A percentile compares a stretch with the other conserved stretches of the same genome.
Conservation (phyloP, 73 alveolate species). For the Blepharisma stoltei region DNA sequence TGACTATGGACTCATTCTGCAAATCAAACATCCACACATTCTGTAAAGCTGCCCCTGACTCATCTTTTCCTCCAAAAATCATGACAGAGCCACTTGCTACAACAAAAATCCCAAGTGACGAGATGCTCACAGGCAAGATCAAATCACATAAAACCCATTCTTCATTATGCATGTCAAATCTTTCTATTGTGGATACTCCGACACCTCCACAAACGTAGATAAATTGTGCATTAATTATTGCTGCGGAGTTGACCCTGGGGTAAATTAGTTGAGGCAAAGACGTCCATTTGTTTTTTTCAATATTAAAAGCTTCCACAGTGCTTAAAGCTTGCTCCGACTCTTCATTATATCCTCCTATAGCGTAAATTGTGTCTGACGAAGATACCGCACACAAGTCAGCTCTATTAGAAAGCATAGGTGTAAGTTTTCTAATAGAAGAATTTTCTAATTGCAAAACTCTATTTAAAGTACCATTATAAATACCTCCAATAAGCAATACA, state of each 20-base stretch:
- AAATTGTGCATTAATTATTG: neutral
- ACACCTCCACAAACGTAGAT: neutral
- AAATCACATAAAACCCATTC: neutral
- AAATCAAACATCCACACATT: neutral
- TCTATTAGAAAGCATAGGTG: conserved; percentile 9
- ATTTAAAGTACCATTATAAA: too few relatives aligned
- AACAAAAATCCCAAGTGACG: neutral
- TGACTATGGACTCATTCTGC: neutral
- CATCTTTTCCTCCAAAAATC: neutral
- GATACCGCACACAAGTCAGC: neutral
- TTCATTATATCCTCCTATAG: neutral
- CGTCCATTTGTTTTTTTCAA: neutral
- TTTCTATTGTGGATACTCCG: neutral
- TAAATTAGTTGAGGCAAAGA: neutral
- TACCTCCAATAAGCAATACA: too few relatives aligned
- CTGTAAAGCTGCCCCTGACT: neutral
- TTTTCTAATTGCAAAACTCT: too few relatives aligned
- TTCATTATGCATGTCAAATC: neutral
- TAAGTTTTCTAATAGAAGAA: neutral
- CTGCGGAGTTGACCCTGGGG: neutral
- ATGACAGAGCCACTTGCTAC: neutral
- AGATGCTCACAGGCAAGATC: neutral
- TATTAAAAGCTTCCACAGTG: neutral
- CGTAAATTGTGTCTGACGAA: neutral
- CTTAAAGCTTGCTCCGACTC: neutral